Conservation (phyloP, 352 stramenopile genomes). For the Globisporangium mamillatum region DNA sequence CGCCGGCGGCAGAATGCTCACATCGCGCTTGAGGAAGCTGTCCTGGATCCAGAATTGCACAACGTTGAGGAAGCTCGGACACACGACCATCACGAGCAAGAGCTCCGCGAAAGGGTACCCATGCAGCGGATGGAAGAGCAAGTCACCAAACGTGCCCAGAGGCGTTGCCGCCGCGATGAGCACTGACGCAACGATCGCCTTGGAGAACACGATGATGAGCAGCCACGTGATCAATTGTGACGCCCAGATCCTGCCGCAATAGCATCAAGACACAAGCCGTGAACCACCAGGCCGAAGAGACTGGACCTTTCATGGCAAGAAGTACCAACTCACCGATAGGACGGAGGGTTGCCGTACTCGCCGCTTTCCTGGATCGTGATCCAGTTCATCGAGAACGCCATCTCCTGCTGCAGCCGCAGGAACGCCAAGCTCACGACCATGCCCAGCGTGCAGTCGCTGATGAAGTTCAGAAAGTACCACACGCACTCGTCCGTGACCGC, state of each 20-base stretch:
- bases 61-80: conserved; percentile 81
- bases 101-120: conserved; percentile 70
- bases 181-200: conserved; percentile 72
- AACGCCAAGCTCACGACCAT: conserved; percentile 77
- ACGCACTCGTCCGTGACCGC: conserved; percentile 80
- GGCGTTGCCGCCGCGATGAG: conserved; percentile 48
- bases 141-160: conserved; percentile 53
- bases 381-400: conserved; percentile 74
- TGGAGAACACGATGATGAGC: conserved; percentile 76
- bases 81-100: conserved; percentile 78
- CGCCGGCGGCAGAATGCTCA: conserved; percentile 50
- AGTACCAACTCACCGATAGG: conserved; percentile 32
- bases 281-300: neutral
- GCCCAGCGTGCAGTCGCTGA: conserved; percentile 77
- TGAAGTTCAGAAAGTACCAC: conserved; percentile 87
- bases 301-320: neutral
- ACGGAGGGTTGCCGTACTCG: conserved; percentile 72
- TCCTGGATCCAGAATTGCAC: conserved; percentile 88
- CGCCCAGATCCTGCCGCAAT: conserved; percentile 39
- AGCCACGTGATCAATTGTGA: conserved; percentile 63
- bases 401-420: conserved; percentile 69
- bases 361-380: conserved; percentile 71
- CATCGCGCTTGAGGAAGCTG: conserved; percentile 78
- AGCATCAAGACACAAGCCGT: neutral
- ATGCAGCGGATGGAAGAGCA: conserved; percentile 62